Conservation (phyloP, 768 basidiomycete species). For the Russula brevipes region DNA sequence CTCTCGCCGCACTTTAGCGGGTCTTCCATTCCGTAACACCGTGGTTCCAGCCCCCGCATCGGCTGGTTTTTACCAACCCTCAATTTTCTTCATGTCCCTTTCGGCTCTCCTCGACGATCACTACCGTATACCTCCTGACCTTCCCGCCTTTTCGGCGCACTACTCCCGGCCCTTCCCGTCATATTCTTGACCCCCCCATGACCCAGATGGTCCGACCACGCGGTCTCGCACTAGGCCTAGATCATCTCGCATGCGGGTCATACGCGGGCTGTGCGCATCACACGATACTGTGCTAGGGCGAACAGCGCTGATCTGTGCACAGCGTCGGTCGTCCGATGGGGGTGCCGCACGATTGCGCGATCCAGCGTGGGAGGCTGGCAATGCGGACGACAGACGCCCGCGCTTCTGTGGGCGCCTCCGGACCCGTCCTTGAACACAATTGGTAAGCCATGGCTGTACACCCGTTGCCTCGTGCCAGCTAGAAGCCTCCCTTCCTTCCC, state of each 20-base stretch:
- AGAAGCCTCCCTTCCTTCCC: neutral
- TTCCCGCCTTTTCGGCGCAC: slow-evolving; percentile 3
- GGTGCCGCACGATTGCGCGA: neutral
- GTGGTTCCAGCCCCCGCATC: slow-evolving; percentile 16
- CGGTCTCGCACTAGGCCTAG: neutral
- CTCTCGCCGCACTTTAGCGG: neutral
- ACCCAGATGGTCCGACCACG: slow-evolving; percentile 5
- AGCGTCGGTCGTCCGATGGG: neutral
- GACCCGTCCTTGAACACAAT: neutral
- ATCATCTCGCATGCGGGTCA: neutral
- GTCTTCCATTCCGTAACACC: slow-evolving; percentile 12
- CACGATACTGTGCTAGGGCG: neutral
- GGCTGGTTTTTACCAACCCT: slow-evolving; percentile 9
- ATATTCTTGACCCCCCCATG: neutral
- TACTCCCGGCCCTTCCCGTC: neutral
- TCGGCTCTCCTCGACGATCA: slow-evolving; percentile 18
- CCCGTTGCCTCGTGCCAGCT: slow-evolving; percentile 4
- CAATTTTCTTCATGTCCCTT: slow-evolving; percentile 7
- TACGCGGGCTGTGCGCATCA: neutral
- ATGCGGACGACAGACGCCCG: neutral
- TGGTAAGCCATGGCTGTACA: slow-evolving; percentile 3
- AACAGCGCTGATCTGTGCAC: neutral
- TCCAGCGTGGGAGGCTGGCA: neutral
- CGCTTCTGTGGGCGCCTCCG: neutral
- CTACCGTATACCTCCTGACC: slow-evolving; percentile 9